Base-by-base conservation (phyloP, 2,329 filamentous ascomycete genomes). In the Helminthosporium solani region DNA sequence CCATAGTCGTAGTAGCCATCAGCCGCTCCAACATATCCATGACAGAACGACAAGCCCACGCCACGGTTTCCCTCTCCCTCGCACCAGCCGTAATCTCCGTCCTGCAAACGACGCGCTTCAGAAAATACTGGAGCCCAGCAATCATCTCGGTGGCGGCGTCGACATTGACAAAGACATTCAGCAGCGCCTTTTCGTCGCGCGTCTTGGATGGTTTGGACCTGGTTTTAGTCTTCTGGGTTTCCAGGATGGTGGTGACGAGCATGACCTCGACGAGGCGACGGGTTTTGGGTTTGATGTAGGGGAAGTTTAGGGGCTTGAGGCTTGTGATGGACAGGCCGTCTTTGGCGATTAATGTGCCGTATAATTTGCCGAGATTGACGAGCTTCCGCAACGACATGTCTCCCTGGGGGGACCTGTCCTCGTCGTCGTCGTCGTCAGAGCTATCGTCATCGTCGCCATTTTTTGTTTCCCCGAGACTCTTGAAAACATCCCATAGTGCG, bases 401-500 rank as follows among this genome's bases (percentile, higher is more conserved):
- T 16, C 74, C 72, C 12, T 72, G 71, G 1, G 72, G 69, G n/a
- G n/a, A n/a, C n/a, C n/a, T n/a, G n/a, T n/a, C n/a, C 1, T 83
- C 82, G 15, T 78, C 76, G 1, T 77, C 75, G 3, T 79, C 80
- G 1, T 77, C 75, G 3, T 79, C 80, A 11, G 76, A 75, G 7
- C 77, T 76, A 19, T 78, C 76, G 2, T 83, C 80, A 5, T 84
- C 82, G 2, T 77, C 75, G 14, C 79, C 80, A 31, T 84, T 83
- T 28, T 87, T 80, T 2, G 76, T 81, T 69, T 96, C 91, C n/a
- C 90, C 92, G 70, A 96, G 82, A 28, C 83, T 80, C 60, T 87
- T 85, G 70, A 96, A 95, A 8, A 92, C 77, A 57, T 87, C 89
- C 85, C 91, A 95, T 1, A 97, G 75, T 7, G 86, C 83, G 60